Percentiles rank a stretch among this genome's conserved stretches.
These are phyloP conservation scores for Ustilago trichophora DNA, from an alignment of 1,284 basidiomycete species.

Conservation along the genomic window DNA sequence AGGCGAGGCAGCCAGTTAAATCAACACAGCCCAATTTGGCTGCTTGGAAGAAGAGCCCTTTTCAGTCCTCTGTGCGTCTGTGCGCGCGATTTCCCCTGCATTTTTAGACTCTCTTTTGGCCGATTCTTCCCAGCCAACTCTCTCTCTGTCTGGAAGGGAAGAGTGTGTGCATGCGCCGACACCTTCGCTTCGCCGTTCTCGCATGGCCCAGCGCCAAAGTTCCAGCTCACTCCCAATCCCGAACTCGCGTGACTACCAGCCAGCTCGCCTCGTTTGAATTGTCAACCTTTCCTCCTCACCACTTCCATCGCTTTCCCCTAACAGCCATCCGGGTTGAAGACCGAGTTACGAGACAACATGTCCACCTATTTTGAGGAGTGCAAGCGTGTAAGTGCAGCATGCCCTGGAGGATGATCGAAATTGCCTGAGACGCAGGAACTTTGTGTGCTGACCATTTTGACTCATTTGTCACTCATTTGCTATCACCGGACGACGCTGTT, in stretches of 20 bases:
- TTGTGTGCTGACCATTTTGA: neutral
- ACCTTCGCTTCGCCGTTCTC: no score
- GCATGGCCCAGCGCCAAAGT: neutral
- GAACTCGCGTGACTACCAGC: neutral
- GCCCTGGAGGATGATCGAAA: no score
- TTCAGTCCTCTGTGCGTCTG: no score
- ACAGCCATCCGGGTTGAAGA: no score
- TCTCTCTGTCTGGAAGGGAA: neutral
- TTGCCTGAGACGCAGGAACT: no score
- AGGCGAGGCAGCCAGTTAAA: neutral
- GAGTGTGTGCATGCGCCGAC: slow-evolving; percentile 3
- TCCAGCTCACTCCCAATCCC: no score
- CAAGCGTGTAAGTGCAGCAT: slow-evolving; percentile 36
- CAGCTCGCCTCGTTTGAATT: neutral
- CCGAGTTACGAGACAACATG: no score
- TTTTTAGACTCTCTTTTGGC: slow-evolving; percentile 5
- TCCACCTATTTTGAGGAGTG: slow-evolving; percentile 46
- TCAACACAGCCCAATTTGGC: neutral
- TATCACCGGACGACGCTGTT: no score
- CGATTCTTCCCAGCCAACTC: slow-evolving; percentile 12
- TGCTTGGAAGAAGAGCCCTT: no score
- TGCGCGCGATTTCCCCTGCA: slow-evolving; percentile 4
- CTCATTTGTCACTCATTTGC: no score
- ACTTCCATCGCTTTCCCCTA: neutral
- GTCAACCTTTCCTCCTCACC: neutral